Conservation (phyloP, 371 early-diverging fungal genomes). For the Dichotomocladium elegans region DNA sequence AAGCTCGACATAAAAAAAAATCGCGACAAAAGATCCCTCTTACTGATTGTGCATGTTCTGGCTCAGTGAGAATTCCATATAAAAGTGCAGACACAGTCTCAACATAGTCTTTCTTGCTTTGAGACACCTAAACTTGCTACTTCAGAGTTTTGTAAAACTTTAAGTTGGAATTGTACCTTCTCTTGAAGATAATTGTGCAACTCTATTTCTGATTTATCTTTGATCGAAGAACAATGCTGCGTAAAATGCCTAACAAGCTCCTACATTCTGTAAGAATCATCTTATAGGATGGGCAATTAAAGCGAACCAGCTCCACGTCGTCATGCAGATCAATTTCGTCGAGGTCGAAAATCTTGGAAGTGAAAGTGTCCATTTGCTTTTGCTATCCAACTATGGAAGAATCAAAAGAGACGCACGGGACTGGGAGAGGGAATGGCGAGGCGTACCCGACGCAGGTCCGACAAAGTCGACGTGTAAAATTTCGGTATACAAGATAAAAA, state of each 20-base stretch:
- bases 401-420: no score
- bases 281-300: neutral
- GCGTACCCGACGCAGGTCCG: no score
- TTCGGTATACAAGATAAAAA: no score
- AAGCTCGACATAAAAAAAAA: neutral
- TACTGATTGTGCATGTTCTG: slow-evolving; percentile 40
- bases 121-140: slow-evolving; percentile 33
- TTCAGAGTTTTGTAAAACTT: neutral
- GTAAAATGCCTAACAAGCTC: slow-evolving; percentile 48
- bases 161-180: slow-evolving; percentile 19
- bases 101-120: slow-evolving; percentile 53
- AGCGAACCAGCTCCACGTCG: slow-evolving; percentile 30
- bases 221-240: slow-evolving; percentile 32
- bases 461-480: no score
- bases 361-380: neutral
- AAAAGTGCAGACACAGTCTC: slow-evolving; percentile 63
- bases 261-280: slow-evolving; percentile 18
- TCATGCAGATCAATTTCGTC: slow-evolving; percentile 32
- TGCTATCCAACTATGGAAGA: no score
- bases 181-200: slow-evolving; percentile 65
- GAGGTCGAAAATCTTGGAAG: slow-evolving; percentile 25
- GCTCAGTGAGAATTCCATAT: slow-evolving; percentile 58
- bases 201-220: slow-evolving; percentile 60
- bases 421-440: no score
- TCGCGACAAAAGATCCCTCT: slow-evolving; percentile 3